Percentiles rank a stretch among this genome's conserved stretches.
phyloP scores from a whole-genome alignment of 208 protist species.

The Tritrichomonas foetus region DNA sequence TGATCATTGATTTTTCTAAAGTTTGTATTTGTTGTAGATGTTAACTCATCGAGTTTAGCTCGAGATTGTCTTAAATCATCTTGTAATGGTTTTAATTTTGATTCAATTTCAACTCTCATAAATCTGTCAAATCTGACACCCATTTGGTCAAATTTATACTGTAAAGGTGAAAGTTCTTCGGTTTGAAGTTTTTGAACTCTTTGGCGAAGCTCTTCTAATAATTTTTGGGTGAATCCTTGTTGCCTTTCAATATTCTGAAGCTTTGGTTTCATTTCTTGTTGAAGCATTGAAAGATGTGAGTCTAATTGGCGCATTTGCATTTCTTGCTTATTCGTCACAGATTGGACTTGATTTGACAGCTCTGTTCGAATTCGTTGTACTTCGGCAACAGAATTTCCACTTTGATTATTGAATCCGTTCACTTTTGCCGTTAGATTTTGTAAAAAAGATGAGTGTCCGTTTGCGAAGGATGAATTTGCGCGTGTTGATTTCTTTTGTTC shows the following conservation, averaged over 20 bases:
- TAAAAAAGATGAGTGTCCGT: not conserved
- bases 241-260: not conserved
- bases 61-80: not conserved
- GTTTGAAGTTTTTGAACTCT: not conserved
- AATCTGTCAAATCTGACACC: not conserved
- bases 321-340: not conserved
- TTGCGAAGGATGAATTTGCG: too few species aligned
- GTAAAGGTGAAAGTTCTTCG: not conserved
- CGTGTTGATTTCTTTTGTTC: too few species aligned
- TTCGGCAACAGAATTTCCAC: not conserved
- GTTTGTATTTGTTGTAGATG: not conserved
- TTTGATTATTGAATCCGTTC: not conserved
- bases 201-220: not conserved
- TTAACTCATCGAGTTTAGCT: not conserved
- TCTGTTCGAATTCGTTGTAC: not conserved
- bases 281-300: not conserved
- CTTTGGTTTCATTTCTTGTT: not conserved
- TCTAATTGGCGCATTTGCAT: slow-evolving; percentile 17
- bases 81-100: not conserved
- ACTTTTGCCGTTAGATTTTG: not conserved
- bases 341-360: not conserved
- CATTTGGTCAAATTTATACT: not conserved
- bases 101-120: not conserved
- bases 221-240: slow-evolving; percentile 12
- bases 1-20: not conserved